These are phyloP conservation scores for Periconia sp. DNA, from an alignment of 2,329 filamentous ascomycete species.

Conservation along the genomic window DNA sequence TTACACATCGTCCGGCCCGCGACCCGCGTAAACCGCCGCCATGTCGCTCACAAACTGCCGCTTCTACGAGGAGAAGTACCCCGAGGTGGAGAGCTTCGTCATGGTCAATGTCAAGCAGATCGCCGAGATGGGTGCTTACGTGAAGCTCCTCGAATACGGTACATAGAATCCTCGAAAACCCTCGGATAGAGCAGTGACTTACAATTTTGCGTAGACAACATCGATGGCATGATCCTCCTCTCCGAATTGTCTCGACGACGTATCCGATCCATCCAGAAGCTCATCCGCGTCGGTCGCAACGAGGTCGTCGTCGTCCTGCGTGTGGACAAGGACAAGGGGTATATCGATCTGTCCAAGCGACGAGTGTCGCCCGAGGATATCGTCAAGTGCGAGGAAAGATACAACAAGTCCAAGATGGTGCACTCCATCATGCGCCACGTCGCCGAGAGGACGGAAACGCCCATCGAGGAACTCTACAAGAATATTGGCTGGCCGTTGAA, in stretches of 20 bases:
- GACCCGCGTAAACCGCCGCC: conserved; percentile 6
- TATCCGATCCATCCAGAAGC: conserved; percentile 98
- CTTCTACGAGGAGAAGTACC: conserved; percentile 97
- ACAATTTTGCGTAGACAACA: conserved; percentile 68
- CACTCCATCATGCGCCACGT: conserved; percentile 99
- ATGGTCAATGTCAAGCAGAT: conserved; percentile 99
- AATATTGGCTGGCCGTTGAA: conserved; percentile 95
- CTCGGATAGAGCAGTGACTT: too few species aligned
- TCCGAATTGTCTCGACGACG: conserved; percentile 96
- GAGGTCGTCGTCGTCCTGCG: conserved; percentile 97
- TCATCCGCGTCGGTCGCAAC: conserved; percentile 96
- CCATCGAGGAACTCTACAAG: conserved; percentile 95
- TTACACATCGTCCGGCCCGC: not conserved
- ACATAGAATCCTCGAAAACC: conserved; percentile 2
- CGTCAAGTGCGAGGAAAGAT: conserved; percentile 96
- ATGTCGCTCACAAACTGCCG: conserved; percentile 97
- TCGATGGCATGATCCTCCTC: conserved; percentile 99
- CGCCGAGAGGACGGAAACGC: conserved; percentile 90
- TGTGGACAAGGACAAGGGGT: conserved; percentile 99
- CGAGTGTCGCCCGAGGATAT: conserved; percentile 97
- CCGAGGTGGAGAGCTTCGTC: conserved; percentile 98
- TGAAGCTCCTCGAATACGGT: conserved; percentile 94
- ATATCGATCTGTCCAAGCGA: conserved; percentile 98
- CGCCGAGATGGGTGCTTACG: conserved; percentile 99
- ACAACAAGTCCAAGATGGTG: conserved; percentile 99